Percentiles rank a stretch among this genome's conserved stretches.
Evolutionary conservation across 345 rosid genomes (phyloP).

Genomic region (Euphorbia peplus): DNA sequence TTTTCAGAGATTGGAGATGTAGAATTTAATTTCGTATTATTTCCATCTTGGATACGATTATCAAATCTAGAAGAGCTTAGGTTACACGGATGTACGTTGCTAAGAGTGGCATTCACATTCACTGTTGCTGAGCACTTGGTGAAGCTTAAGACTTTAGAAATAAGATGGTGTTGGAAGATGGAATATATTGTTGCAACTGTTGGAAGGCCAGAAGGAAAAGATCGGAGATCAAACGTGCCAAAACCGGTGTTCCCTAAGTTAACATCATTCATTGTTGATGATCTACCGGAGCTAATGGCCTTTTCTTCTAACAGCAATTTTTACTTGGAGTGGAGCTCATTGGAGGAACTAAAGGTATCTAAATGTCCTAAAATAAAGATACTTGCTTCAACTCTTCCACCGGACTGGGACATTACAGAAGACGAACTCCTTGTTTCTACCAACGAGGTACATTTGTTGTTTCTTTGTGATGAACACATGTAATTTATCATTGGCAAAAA

Average conservation of each 20-base stretch:
- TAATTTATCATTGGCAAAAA: too few relatives aligned
- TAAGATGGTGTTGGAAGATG: background rate
- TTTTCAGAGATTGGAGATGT: too few relatives aligned
- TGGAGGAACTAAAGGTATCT: background rate
- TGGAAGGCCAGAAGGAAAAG: background rate
- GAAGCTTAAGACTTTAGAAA: background rate
- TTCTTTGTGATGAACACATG: too few relatives aligned
- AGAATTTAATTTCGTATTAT: background rate
- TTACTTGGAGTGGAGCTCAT: background rate
- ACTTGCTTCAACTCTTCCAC: background rate
- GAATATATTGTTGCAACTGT: background rate
- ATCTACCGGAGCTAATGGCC: background rate
- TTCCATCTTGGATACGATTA: background rate
- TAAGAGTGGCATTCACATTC: background rate
- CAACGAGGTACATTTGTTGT: too few relatives aligned
- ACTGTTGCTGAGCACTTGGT: background rate
- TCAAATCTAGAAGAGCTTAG: background rate
- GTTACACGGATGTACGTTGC: background rate
- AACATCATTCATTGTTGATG: background rate
- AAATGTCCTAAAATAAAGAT: background rate
- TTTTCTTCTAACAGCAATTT: background rate
- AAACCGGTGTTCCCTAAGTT: background rate
- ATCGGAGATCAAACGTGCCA: background rate
- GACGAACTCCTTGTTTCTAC: too few relatives aligned
- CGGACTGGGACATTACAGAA: too few relatives aligned